phyloP scores from a whole-genome alignment of 805 yeast species.

The Candida wancherniae region DNA sequence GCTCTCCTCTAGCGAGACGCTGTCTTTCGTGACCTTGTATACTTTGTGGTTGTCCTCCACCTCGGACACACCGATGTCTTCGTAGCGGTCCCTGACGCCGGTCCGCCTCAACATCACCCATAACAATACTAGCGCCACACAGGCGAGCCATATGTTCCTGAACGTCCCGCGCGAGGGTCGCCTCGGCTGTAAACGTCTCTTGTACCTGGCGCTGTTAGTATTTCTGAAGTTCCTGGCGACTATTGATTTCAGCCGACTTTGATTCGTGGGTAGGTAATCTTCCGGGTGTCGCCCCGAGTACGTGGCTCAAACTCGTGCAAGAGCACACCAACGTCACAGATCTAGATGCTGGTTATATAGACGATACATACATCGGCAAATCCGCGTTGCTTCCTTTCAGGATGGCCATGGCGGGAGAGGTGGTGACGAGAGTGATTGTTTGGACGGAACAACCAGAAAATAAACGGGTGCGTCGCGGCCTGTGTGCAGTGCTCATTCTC shows the following conservation, averaged over 20 bases:
- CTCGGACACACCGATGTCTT: not conserved
- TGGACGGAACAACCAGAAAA: not conserved
- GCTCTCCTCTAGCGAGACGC: conserved; percentile 16
- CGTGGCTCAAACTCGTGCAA: no score
- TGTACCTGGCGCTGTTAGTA: conserved; percentile 9
- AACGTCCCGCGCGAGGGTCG: conserved; percentile 9
- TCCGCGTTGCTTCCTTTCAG: conserved; percentile 31
- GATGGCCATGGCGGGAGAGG: conserved; percentile 9
- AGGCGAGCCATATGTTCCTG: conserved; percentile 6
- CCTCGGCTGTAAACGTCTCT: conserved; percentile 10
- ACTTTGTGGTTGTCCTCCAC: conserved; percentile 17
- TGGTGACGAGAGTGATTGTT: not conserved
- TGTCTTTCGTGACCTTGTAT: conserved; percentile 30
- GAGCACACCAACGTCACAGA: no score
- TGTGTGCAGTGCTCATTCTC: no score
- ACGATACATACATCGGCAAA: conserved; percentile 39
- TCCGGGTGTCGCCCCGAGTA: no score
- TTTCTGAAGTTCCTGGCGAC: no score
- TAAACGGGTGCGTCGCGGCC: conserved; percentile 1
- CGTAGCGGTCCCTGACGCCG: not conserved
- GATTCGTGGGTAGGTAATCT: no score
- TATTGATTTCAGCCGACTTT: no score
- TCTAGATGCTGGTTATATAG: no score
- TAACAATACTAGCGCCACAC: conserved; percentile 11
- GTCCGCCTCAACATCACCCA: conserved; percentile 5